Evolutionary conservation across 2,329 filamentous ascomycete genomes (phyloP), one percentile per base, ranked within the genome.

Genomic region (Aureobasidium sp.): DNA sequence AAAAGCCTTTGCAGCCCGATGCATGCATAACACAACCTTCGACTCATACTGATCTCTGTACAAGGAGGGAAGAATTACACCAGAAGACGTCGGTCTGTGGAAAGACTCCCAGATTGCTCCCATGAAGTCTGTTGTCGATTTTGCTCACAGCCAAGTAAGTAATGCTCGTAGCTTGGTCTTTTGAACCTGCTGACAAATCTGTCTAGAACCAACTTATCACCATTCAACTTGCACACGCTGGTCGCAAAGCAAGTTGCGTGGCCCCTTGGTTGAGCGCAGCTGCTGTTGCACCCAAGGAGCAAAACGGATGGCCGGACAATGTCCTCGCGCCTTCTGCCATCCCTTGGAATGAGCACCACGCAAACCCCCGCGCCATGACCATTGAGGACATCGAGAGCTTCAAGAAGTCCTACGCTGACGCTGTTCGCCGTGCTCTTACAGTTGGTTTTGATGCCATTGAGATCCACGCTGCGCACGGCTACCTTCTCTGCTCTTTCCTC

Each of bases 211-310:
- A 89, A 63, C 81, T 86, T 58, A 81, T 88, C 49, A 88, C 80
- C 48, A 84, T 95, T 57, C 90, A 95, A 72, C 76, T 95, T 4
- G 87, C 74, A 1, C 90, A 95, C 63, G 89, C 88, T 0, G 90
- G 90, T 6, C 68, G 79, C 25, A 83, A 83, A 61, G 78, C 79
- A 4, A 75, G 71, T 57, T 80, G 77, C 2, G 74, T 81, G 3
- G 77, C 79, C 0, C 79, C 79, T 0, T 91, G 85, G 85, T 69
- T 88, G 53, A 72, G 69, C 54, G 63, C 64, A 21, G 77, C 75
- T 6, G 74, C 74, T 37, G 67, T 83, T 21, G 84, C 86, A 0
- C 71, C 59, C 29, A 60, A 63, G 42, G 62, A 73, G 68, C 57
- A 75, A 10, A 76, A 76, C 53, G 80, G 80, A 47, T 76, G 77